Conservation (phyloP, 2,329 filamentous ascomycete species). For the Colletotrichum godetiae region DNA sequence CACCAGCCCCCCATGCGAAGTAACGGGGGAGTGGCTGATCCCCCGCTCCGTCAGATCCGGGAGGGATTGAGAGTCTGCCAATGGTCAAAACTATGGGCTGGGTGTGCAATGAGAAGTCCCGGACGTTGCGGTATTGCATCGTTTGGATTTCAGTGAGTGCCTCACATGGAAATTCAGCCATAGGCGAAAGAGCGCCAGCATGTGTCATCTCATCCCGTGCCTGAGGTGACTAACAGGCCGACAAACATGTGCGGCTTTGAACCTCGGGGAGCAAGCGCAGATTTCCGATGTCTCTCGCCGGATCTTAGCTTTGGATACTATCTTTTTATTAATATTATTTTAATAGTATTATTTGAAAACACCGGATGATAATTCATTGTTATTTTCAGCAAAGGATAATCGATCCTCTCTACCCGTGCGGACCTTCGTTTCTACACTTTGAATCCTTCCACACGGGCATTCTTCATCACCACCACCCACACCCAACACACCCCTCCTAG, state of each 20-base stretch:
- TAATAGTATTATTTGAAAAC: slow-evolving; percentile 6
- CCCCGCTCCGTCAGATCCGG: not conserved
- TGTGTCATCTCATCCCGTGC: slow-evolving; percentile 27
- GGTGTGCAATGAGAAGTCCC: not conserved
- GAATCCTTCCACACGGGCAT: not conserved
- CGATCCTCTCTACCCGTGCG: slow-evolving; percentile 20
- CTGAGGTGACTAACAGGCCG: slow-evolving; percentile 13
- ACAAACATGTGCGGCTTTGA: not conserved
- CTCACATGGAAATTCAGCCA: not conserved
- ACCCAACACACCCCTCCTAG: not conserved
- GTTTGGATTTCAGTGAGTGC: not conserved
- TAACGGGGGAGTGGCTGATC: slow-evolving; percentile 12
- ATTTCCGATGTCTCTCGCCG: not conserved
- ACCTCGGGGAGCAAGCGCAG: not conserved
- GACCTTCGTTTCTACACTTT: not conserved
- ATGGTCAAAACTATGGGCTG: slow-evolving; percentile 14
- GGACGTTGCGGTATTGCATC: not conserved
- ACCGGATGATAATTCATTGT: slow-evolving; percentile 1
- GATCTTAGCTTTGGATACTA: not conserved
- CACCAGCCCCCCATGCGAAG: slow-evolving; percentile 15
- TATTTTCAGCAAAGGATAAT: slow-evolving; percentile 20
- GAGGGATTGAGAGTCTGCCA: not conserved
- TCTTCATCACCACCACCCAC: not conserved
- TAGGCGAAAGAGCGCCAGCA: not conserved
- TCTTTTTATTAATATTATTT: not conserved